Evolutionary conservation across 371 early-diverging fungal species (phyloP).

Genomic region (Lichtheimia hyalospora): DNA sequence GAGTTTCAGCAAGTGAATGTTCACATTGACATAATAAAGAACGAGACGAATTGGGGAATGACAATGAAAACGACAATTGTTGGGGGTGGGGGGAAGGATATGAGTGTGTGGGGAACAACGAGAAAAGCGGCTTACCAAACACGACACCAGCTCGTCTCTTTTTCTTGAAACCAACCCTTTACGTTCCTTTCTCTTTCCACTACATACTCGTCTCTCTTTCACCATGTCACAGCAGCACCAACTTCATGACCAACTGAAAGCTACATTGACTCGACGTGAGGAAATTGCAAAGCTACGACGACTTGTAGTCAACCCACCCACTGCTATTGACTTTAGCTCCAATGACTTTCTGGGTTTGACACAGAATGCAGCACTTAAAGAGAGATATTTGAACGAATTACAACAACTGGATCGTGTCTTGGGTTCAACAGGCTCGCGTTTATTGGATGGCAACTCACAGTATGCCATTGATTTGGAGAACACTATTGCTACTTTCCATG

Average conservation of each 20-base stretch:
- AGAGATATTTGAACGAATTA: slow-evolving; percentile 48
- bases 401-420: slow-evolving; percentile 31
- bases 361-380: slow-evolving; percentile 36
- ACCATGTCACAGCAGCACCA: too few species aligned
- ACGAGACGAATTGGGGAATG: too few species aligned
- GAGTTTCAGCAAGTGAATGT: too few species aligned
- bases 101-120: too few species aligned
- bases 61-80: too few species aligned
- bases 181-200: too few species aligned
- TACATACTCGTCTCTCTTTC: too few species aligned
- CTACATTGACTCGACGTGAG: slow-evolving; percentile 28
- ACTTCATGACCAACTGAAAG: slow-evolving; percentile 18
- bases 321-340: slow-evolving; percentile 71
- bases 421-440: slow-evolving; percentile 80
- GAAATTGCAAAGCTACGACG: slow-evolving; percentile 43
- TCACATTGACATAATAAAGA: too few species aligned
- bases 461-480: slow-evolving; percentile 63
- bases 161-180: too few species aligned
- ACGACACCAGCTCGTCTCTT: too few species aligned
- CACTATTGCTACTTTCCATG: slow-evolving; percentile 64
- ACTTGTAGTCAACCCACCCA: slow-evolving; percentile 37
- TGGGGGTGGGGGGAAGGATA: too few species aligned
- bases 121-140: too few species aligned
- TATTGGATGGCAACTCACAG: slow-evolving; percentile 74
- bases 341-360: slow-evolving; percentile 84